These are phyloP conservation scores for Streptanthus diversifolius DNA, from an alignment of 345 rosid genomes.

Conservation along the genomic window DNA sequence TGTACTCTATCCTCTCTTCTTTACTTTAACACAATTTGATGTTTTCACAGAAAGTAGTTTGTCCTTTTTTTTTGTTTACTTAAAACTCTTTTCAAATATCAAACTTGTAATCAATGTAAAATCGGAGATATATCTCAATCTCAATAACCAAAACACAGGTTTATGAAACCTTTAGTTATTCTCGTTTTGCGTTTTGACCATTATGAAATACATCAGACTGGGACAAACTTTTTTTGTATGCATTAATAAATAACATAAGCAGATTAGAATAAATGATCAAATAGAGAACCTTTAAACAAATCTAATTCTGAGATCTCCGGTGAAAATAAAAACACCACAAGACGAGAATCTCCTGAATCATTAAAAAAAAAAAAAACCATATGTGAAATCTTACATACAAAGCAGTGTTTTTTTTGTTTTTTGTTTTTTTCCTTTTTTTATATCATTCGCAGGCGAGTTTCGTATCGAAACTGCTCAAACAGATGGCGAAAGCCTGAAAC, in stretches of 20 bases:
- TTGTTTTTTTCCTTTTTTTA: background rate
- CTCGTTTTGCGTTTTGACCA: background rate
- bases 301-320: slow-evolving; percentile 24
- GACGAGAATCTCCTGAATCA: slow-evolving; percentile 30
- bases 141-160: background rate
- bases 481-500: slow-evolving; percentile 91
- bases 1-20: background rate
- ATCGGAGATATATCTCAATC: background rate
- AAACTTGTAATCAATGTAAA: background rate
- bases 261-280: background rate
- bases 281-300: slow-evolving; percentile 8
- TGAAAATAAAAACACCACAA: slow-evolving; percentile 23
- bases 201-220: background rate
- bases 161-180: background rate
- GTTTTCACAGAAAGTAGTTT: background rate
- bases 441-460: slow-evolving; percentile 91
- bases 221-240: background rate
- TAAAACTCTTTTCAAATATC: background rate
- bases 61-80: background rate
- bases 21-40: background rate
- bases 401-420: background rate
- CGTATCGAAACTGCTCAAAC: slow-evolving; percentile 95
- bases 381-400: slow-evolving; percentile 30
- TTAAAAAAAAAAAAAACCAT: background rate
- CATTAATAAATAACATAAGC: slow-evolving; percentile 14